Conservation (phyloP, 192 early-diverging fungal genomes). For the Dissophora ornata region DNA sequence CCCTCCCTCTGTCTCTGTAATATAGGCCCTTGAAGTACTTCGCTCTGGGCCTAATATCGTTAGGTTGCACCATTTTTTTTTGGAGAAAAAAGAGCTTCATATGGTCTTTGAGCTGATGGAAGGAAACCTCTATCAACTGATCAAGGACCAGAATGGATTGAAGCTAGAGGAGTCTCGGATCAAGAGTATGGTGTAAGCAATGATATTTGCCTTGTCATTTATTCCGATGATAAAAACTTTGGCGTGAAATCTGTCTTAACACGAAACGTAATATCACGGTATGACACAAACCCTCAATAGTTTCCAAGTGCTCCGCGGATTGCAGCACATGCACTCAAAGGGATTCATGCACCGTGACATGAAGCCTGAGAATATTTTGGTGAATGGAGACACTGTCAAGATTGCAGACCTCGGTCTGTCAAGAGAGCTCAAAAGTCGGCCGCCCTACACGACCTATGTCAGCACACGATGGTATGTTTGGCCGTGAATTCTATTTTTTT, state of each 20-base stretch:
- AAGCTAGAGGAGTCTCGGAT: constrained; percentile 74
- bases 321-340: constrained; percentile 92
- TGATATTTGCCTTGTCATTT: background rate
- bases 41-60: constrained; percentile 89
- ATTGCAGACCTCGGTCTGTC: constrained; percentile 98
- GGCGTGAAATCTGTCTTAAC: too few species aligned
- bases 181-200: constrained; percentile 79
- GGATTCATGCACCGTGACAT: constrained; percentile 97
- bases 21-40: constrained; percentile 77
- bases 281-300: constrained; percentile 55
- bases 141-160: constrained; percentile 76
- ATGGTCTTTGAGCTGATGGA: constrained; percentile 98
- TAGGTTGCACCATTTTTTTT: constrained; percentile 84
- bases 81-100: constrained; percentile 85
- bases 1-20: background rate
- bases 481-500: too few species aligned
- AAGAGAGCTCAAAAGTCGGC: constrained; percentile 85
- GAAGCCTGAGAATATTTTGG: constrained; percentile 96
- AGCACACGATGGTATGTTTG: constrained; percentile 95
- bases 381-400: constrained; percentile 76
- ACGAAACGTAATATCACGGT: background rate
- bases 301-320: constrained; percentile 87
- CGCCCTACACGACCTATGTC: constrained; percentile 97
- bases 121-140: constrained; percentile 93
- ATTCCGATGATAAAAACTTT: too few species aligned